phyloP scores from a whole-genome alignment of 2,329 filamentous ascomycete genomes.

The Colletotrichum viniferum region DNA sequence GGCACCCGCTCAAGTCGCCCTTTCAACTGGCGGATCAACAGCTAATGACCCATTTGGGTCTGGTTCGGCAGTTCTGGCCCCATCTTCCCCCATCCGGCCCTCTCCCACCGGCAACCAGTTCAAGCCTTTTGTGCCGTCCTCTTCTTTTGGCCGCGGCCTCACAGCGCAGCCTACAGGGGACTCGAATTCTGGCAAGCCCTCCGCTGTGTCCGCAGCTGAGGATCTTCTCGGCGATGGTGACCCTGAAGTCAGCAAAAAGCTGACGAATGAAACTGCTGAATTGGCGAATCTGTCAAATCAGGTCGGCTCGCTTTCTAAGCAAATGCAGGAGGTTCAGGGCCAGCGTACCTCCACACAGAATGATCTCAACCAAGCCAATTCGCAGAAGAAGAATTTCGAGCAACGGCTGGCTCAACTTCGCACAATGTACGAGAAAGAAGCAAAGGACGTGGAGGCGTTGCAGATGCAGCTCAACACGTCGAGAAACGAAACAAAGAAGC shows the following conservation, averaged over 20 bases:
- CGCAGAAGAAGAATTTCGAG: slow-evolving; percentile 94
- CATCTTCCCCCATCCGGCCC: slow-evolving; percentile 60
- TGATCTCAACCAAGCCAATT: slow-evolving; percentile 79
- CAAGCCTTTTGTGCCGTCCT: slow-evolving; percentile 91
- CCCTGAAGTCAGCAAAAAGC: slow-evolving; percentile 83
- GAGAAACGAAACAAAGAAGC: slow-evolving; percentile 80
- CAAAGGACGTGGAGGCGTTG: slow-evolving; percentile 80
- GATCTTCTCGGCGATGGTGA: slow-evolving; percentile 93
- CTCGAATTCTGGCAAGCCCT: slow-evolving; percentile 46
- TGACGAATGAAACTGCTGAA: slow-evolving; percentile 89
- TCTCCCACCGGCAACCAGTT: slow-evolving; percentile 62
- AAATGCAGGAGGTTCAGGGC: slow-evolving; percentile 91
- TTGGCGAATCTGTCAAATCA: slow-evolving; percentile 96
- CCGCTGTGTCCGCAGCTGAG: slow-evolving; percentile 61
- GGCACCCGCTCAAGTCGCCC: slow-evolving; percentile 59
- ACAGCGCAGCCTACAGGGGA: slow-evolving; percentile 78
- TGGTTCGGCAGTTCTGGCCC: slow-evolving; percentile 47
- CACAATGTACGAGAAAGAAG: slow-evolving; percentile 90
- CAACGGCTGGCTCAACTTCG: slow-evolving; percentile 85
- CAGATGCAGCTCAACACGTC: slow-evolving; percentile 82
- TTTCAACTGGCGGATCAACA: slow-evolving; percentile 77
- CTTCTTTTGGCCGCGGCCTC: slow-evolving; percentile 86
- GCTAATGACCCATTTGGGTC: slow-evolving; percentile 67
- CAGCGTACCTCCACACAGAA: slow-evolving; percentile 81
- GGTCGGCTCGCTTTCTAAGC: slow-evolving; percentile 85